Conservation (phyloP, 2,329 filamentous ascomycete species). For the Blastomyces parvus region DNA sequence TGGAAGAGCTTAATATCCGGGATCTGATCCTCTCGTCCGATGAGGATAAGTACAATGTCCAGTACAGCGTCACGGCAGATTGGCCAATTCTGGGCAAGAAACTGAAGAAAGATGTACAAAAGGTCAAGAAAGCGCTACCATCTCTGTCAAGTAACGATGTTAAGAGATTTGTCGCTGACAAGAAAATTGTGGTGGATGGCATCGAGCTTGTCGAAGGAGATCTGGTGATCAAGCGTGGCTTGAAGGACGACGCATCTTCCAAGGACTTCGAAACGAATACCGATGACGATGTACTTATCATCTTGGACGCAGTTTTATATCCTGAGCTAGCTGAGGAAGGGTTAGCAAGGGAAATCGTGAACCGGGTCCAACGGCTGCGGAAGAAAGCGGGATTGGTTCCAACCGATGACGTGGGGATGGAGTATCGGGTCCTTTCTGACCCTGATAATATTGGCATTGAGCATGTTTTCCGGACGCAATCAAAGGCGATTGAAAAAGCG, state of each 20-base stretch:
- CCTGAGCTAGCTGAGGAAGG: constrained; percentile 82
- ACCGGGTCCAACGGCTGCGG: constrained; percentile 80
- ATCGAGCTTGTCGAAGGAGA: constrained; percentile 76
- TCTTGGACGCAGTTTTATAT: constrained; percentile 75
- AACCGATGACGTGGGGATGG: constrained; percentile 93
- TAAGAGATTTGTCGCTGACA: constrained; percentile 62
- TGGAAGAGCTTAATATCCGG: constrained; percentile 82
- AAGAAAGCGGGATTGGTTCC: constrained; percentile 88
- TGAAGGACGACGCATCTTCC: constrained; percentile 62
- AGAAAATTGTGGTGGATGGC: constrained; percentile 72
- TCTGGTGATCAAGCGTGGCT: constrained; percentile 67
- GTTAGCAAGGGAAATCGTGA: constrained; percentile 82
- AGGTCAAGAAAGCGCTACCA: constrained; percentile 84
- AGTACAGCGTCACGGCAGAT: constrained; percentile 82
- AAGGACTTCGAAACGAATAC: constrained; percentile 77
- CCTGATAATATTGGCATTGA: constrained; percentile 66
- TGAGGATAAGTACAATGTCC: constrained; percentile 82
- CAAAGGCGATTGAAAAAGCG: constrained; percentile 62
- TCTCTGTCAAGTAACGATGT: constrained; percentile 69
- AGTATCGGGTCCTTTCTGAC: constrained; percentile 73
- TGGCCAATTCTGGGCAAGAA: constrained; percentile 96
- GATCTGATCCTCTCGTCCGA: constrained; percentile 77
- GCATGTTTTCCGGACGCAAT: constrained; percentile 59
- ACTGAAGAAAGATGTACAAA: constrained; percentile 85
- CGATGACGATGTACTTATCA: constrained; percentile 79